phyloP scores from a whole-genome alignment of 2,329 filamentous ascomycete genomes.

The Hypoxylon sp. region DNA sequence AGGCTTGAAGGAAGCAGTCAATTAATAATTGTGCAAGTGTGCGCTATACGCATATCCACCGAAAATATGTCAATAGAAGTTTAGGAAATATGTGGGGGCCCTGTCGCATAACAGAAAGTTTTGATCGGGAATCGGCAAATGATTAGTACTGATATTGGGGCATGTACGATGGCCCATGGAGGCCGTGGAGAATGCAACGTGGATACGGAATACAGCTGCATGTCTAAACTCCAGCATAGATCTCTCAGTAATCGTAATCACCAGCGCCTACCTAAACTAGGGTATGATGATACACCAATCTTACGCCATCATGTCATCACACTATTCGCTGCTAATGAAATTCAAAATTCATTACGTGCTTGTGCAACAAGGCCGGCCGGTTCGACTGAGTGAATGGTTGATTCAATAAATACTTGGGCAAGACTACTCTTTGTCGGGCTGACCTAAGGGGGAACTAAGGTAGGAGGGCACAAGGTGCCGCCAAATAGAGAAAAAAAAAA shows the following conservation, averaged over 20 bases:
- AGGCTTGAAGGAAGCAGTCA: too few species aligned
- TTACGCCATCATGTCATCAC: slow-evolving; percentile 44
- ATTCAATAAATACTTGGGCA: background rate
- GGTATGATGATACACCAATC: slow-evolving; percentile 37
- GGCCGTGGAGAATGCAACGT: slow-evolving; percentile 37
- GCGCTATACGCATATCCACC: background rate
- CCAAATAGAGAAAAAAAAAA: slow-evolving; percentile 28
- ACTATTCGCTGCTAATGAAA: slow-evolving; percentile 33
- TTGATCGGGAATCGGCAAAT: slow-evolving; percentile 25
- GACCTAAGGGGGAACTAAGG: slow-evolving; percentile 17
- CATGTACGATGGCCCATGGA: too few species aligned
- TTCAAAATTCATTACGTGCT: slow-evolving; percentile 31
- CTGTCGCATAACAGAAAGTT: slow-evolving; percentile 30
- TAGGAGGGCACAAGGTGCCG: slow-evolving; percentile 21
- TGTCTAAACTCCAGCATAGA: slow-evolving; percentile 19
- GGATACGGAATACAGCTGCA: slow-evolving; percentile 39
- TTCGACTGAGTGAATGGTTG: slow-evolving; percentile 18
- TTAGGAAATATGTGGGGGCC: slow-evolving; percentile 20
- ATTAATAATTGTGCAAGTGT: too few species aligned
- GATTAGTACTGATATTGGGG: slow-evolving; percentile 27
- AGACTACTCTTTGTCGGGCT: slow-evolving; percentile 22
- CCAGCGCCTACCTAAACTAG: slow-evolving; percentile 34
- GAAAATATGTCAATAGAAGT: slow-evolving; percentile 15
- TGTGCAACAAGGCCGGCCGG: slow-evolving; percentile 27
- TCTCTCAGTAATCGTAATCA: slow-evolving; percentile 38